Evolutionary conservation across 2,329 filamentous ascomycete genomes (phyloP).

Genomic region (Aureobasidium sp.): DNA sequence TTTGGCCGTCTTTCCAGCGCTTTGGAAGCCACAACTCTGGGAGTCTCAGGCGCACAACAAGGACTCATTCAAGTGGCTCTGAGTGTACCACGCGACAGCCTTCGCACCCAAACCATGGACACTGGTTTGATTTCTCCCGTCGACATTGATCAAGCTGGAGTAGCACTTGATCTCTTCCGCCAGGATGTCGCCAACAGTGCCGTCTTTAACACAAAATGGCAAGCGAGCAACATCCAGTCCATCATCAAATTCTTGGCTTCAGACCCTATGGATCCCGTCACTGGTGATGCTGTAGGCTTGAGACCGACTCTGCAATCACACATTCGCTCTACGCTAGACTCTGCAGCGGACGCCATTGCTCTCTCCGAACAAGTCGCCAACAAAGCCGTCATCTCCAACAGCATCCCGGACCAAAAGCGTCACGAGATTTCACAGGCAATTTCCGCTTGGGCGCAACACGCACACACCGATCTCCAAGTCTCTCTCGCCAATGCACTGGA

Average conservation of each 20-base stretch:
- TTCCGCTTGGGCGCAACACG: conserved; percentile 64
- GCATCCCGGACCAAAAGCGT: conserved; percentile 36
- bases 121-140: conserved; percentile 38
- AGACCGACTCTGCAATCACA: conserved; percentile 59
- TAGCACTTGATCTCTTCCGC: conserved; percentile 46
- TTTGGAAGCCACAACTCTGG: conserved; percentile 15
- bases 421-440: conserved; percentile 50
- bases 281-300: conserved; percentile 30
- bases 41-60: conserved; percentile 27
- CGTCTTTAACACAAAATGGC: conserved; percentile 27
- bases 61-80: conserved; percentile 48
- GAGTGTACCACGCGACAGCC: conserved; percentile 37
- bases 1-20: conserved; percentile 33
- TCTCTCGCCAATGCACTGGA: conserved; percentile 70
- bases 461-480: conserved; percentile 74
- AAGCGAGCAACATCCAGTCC: conserved; percentile 22
- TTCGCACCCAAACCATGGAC: conserved; percentile 13
- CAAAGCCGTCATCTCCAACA: conserved; percentile 24
- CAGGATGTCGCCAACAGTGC: conserved; percentile 26
- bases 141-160: conserved; percentile 53
- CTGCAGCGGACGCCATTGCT: conserved; percentile 43
- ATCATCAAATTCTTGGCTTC: conserved; percentile 22
- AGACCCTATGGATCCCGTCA: conserved; percentile 5
- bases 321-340: conserved; percentile 56
- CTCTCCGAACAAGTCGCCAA: conserved; percentile 37